These are phyloP conservation scores for Nemania sp. DNA, from an alignment of 2,329 filamentous ascomycete species.

Conservation along the genomic window DNA sequence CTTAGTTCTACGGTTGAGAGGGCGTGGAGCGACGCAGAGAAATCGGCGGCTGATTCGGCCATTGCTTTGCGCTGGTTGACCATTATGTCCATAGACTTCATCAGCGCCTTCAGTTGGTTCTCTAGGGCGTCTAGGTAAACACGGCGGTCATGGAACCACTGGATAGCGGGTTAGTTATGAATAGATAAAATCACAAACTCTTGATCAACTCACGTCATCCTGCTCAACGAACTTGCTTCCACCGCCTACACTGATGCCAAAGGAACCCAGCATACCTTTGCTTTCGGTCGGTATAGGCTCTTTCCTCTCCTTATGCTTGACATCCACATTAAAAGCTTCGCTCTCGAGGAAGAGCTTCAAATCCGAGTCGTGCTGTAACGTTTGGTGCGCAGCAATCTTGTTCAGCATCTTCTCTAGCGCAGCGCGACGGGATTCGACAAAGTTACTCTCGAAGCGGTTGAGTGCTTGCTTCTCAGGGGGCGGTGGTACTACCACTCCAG, in stretches of 20 bases:
- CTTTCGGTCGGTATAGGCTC: slow-evolving; percentile 85
- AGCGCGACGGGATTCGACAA: slow-evolving; percentile 88
- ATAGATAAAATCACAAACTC: neutral
- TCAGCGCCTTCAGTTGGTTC: slow-evolving; percentile 82
- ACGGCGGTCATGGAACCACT: slow-evolving; percentile 98
- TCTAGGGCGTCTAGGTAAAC: slow-evolving; percentile 94
- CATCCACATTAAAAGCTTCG: slow-evolving; percentile 91
- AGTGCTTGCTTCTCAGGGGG: slow-evolving; percentile 98
- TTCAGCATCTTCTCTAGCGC: slow-evolving; percentile 97
- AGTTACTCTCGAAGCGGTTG: slow-evolving; percentile 93
- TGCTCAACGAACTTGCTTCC: slow-evolving; percentile 94
- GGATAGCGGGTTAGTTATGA: slow-evolving; percentile 24
- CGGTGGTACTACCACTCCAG: slow-evolving; percentile 90
- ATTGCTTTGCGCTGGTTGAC: slow-evolving; percentile 90
- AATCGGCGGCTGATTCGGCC: slow-evolving; percentile 90
- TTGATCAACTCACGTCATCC: slow-evolving; percentile 71
- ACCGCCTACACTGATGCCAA: slow-evolving; percentile 77
- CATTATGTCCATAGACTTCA: slow-evolving; percentile 94
- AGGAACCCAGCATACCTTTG: slow-evolving; percentile 87
- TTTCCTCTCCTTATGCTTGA: slow-evolving; percentile 95
- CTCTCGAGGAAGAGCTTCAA: slow-evolving; percentile 97
- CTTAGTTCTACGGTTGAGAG: slow-evolving; percentile 92
- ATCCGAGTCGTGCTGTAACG: slow-evolving; percentile 89
- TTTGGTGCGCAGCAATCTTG: slow-evolving; percentile 87
- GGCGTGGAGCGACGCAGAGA: slow-evolving; percentile 89